Evolutionary conservation across 129 eudicot species (phyloP).

Genomic region (Centella asiatica): DNA sequence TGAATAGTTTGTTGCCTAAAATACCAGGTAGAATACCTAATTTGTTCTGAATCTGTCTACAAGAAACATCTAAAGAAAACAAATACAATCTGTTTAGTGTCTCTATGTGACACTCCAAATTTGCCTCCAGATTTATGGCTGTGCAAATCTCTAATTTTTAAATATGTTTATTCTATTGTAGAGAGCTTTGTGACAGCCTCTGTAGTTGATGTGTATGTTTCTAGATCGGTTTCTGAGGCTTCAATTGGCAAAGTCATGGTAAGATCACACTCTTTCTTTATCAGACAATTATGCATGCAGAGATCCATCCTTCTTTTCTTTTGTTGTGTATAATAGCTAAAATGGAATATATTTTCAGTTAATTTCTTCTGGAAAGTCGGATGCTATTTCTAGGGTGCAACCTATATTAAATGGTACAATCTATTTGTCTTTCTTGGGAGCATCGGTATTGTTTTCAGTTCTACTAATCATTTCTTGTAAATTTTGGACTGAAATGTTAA

Average conservation of each 20-base stretch:
- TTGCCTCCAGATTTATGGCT: neutral
- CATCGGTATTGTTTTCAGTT: neutral
- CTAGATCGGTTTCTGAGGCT: conserved; percentile 34
- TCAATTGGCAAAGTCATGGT: conserved; percentile 49
- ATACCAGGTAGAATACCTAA: neutral
- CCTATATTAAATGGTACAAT: conserved; percentile 50
- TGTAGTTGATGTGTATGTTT: conserved; percentile 43
- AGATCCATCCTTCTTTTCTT: neutral
- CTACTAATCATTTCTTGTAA: neutral
- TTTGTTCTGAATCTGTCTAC: neutral
- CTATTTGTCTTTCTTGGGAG: neutral
- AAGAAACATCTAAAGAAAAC: too few species aligned
- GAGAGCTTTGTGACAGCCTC: conserved; percentile 20
- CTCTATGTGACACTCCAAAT: too few species aligned
- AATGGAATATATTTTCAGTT: conserved; percentile 24
- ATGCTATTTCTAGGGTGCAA: conserved; percentile 35
- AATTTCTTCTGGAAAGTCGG: conserved; percentile 44
- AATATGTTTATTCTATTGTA: conserved; percentile 18
- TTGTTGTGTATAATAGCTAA: neutral
- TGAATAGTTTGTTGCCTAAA: neutral
- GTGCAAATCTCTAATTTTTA: neutral
- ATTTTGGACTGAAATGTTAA: conserved; percentile 13
- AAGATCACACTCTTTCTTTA: conserved; percentile 9
- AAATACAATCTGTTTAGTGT: neutral
- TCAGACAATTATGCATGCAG: neutral